These are phyloP conservation scores for Echium plantagineum DNA, from an alignment of 257 asterid genomes.

Conservation along the genomic window DNA sequence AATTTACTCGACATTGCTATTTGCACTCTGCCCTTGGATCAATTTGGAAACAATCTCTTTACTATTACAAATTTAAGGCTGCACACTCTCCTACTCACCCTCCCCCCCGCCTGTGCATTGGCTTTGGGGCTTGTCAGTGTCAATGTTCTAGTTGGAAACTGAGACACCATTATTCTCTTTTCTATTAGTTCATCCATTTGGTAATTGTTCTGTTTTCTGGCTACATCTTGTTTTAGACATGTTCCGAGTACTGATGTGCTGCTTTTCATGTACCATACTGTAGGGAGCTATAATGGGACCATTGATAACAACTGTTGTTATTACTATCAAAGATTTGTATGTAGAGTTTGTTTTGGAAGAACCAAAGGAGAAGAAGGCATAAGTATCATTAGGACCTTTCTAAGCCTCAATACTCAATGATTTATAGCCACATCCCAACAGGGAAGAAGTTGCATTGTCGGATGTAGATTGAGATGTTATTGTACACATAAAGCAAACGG, in stretches of 20 bases:
- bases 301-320: conserved; percentile 78
- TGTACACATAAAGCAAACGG: no score
- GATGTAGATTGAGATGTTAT: conserved; percentile 4
- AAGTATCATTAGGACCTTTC: no score
- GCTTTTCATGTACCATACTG: conserved; percentile 9
- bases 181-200: background rate
- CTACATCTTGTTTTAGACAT: background rate
- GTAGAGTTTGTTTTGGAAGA: conserved; percentile 64
- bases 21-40: no score
- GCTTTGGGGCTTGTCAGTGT: no score
- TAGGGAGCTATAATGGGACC: conserved; percentile 99
- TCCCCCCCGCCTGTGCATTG: no score
- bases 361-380: conserved; percentile 22
- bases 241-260: background rate
- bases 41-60: no score
- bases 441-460: no score
- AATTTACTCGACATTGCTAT: no score
- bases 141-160: background rate
- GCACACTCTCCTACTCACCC: no score
- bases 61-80: no score
- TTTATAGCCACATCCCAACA: background rate
- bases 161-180: background rate
- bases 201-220: background rate
- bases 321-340: conserved; percentile 68
- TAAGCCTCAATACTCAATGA: no score